Percentiles rank a stretch among this genome's conserved stretches.
These are phyloP conservation scores for Cercophora sp. DNA, from an alignment of 495 filamentous ascomycete genomes.

Conservation along the genomic window DNA sequence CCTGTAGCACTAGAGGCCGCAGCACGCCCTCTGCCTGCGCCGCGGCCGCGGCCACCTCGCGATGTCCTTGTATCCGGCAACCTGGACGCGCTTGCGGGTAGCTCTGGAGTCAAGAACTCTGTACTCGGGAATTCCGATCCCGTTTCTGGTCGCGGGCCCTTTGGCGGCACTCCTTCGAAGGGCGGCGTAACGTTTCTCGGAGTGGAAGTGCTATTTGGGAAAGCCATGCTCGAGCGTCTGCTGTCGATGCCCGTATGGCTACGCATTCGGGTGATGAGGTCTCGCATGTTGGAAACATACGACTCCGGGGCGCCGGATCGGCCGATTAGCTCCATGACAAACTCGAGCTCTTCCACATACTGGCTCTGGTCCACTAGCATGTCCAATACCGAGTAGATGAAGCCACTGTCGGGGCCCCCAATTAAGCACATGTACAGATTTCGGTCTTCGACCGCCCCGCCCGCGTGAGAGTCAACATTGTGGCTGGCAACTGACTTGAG, in stretches of 20 bases:
- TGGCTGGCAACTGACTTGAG: conserved; percentile 34
- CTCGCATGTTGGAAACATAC: conserved; percentile 28
- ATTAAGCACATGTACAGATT: conserved; percentile 40
- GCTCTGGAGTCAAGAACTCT: conserved; percentile 19
- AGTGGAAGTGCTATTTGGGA: neutral
- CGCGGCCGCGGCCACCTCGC: conserved; percentile 7
- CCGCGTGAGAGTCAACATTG: conserved; percentile 28
- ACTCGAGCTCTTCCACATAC: conserved; percentile 31
- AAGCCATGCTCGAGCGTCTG: neutral
- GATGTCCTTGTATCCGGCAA: conserved; percentile 3
- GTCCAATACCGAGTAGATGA: conserved; percentile 34
- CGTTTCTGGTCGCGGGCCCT: neutral
- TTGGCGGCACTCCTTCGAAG: neutral
- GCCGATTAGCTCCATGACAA: conserved; percentile 26
- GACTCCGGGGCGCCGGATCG: conserved; percentile 22
- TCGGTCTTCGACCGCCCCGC: conserved; percentile 19
- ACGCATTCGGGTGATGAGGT: conserved; percentile 29
- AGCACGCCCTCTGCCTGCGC: too few species aligned
- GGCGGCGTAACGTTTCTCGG: conserved; percentile 19
- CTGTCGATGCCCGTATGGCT: conserved; percentile 13
- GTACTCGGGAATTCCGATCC: neutral
- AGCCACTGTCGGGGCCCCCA: conserved; percentile 32
- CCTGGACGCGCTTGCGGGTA: conserved; percentile 14
- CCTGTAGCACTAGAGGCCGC: conserved; percentile 6
- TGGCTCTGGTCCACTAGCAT: conserved; percentile 36